phyloP scores from a whole-genome alignment of 257 asterid species.

The Jaltomata sinuosa region DNA sequence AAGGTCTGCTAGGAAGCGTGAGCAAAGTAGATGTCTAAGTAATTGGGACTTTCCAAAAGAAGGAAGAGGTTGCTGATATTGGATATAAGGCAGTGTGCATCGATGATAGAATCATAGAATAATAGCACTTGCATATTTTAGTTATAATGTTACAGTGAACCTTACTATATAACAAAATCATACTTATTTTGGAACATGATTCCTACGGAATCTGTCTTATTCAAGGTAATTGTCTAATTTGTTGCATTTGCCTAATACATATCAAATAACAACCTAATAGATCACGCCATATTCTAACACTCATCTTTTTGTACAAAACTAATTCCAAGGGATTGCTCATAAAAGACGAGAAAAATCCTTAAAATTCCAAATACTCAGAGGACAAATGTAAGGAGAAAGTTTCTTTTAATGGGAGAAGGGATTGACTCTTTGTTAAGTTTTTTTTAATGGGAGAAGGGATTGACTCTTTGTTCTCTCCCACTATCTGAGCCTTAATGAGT shows the following conservation, averaged over 20 bases:
- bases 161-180: not conserved
- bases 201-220: not conserved
- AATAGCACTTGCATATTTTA: not conserved
- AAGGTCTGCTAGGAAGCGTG: not conserved
- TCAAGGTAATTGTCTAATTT: not conserved
- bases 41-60: not conserved
- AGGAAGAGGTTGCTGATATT: not conserved
- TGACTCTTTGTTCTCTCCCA: not conserved
- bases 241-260: not conserved
- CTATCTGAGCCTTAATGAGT: not conserved
- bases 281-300: not conserved
- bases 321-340: not conserved
- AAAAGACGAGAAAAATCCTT: not conserved
- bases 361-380: not conserved
- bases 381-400: not conserved
- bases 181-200: not conserved
- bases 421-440: not conserved
- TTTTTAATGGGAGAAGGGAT: not conserved
- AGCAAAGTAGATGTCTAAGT: not conserved
- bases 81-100: not conserved
- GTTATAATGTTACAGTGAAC: not conserved
- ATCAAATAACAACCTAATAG: not conserved
- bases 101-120: not conserved
- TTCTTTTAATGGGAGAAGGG: not conserved
- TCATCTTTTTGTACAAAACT: not conserved